Conservation (phyloP, 176 grass and related monocot species). For the sorghum (Sorghum bicolor) region Sorghum_bicolor_NCBIv3 NC_012877.2:5343501-5344000, state of each 20-base stretch:
- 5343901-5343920: constrained; percentile 86
- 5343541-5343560: not conserved
- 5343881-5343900: constrained; percentile 98
- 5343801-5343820: not conserved
- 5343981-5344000: constrained; percentile 89
- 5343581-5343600: not conserved
- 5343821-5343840: not conserved
- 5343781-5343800: not conserved
- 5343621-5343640: not conserved
- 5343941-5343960: constrained; percentile 87
- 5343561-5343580: not conserved
- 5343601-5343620: not conserved
- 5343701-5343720: not conserved
- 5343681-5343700: constrained; percentile 36
- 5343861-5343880: constrained; percentile 42
- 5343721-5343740: not conserved
- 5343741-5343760: constrained; percentile 12
- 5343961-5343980: constrained; percentile 82
- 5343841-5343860: not conserved
- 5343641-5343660: constrained; percentile 16
- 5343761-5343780: not conserved
- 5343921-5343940: constrained; percentile 76
- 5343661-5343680: constrained; percentile 38
- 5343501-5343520: constrained; percentile 1
- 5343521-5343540: not conserved